Evolutionary conservation across 495 filamentous ascomycete genomes (phyloP), one percentile per base, ranked within the genome.

Genomic region (Eremomyces bilateralis): DNA sequence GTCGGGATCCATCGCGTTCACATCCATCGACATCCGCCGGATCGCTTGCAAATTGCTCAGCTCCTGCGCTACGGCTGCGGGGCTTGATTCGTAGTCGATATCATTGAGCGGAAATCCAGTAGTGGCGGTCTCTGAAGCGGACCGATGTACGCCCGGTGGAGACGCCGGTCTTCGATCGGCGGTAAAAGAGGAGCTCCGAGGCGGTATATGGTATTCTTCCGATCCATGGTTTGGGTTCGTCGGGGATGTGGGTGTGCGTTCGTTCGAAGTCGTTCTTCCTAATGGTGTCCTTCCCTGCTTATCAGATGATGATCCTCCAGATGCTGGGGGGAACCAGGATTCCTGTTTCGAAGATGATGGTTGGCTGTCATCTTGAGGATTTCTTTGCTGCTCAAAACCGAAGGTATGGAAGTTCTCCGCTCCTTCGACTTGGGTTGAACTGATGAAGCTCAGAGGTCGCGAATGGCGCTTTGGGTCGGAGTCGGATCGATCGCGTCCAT

Each of bases 1-100:
- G 53, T 99, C 88, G 3, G 88, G 88, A 51, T 99, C 88, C n/a
- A 76, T 69, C 27, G 75, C 78, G 35, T 79, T 77, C 11, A 91
- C 88, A 54, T 94, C 84, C 90, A 99, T 95, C 12, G 88, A 95
- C 80, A 99, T 85, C 37, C 88, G 75, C 41, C 88, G 73, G 38
- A 99, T 69, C 10, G 90, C 88, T 47, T 93, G 84, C 34, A 99
- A 56, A 49, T 95, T 99, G 54, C 75, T 91, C 30, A 95, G 58
- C 58, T 99, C 88, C 50, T 95, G 82, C 20, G 80, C 82, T 13
- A 99, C 81, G 39, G 84, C 85, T 32, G 76, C 80, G 10, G 90
- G 77, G 45, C 85, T 72, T 11, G 78, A 81, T 53, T 82, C 76
- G 50, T 83, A 83, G 59, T 93, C 83, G 41, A 94, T 83, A 48